Evolutionary conservation across 192 early-diverging fungal genomes (phyloP).

Genomic region (Thoreauomyces humboldtii): DNA sequence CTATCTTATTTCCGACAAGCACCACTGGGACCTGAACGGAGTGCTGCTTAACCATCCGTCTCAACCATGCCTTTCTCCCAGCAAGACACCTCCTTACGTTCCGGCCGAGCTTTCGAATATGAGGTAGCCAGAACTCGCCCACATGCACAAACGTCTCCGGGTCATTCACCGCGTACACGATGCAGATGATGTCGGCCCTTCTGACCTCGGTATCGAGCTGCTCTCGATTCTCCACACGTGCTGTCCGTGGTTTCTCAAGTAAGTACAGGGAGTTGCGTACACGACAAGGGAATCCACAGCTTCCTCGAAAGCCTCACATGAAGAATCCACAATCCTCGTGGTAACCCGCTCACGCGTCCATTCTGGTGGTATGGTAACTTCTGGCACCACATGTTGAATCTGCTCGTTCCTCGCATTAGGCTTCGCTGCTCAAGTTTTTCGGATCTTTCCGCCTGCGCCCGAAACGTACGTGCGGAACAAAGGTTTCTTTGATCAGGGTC

Average conservation of each 20-base stretch:
- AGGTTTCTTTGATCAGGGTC: conserved; percentile 94
- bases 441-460: background rate
- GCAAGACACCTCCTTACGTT: too few relatives aligned
- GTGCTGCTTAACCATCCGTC: too few relatives aligned
- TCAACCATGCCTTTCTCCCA: too few relatives aligned
- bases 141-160: conserved; percentile 82
- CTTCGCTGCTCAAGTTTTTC: background rate
- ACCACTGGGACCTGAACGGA: conserved; percentile 84
- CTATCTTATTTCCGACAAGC: conserved; percentile 91
- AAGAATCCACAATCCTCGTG: conserved; percentile 97
- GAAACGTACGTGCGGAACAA: conserved; percentile 79
- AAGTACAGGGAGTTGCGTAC: background rate
- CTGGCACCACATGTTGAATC: conserved; percentile 98
- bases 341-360: conserved; percentile 95
- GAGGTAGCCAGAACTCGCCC: conserved; percentile 88
- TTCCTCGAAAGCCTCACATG: conserved; percentile 69
- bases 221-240: conserved; percentile 83
- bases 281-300: background rate
- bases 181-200: conserved; percentile 97
- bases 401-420: conserved; percentile 30
- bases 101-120: conserved; percentile 85
- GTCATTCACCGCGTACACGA: conserved; percentile 91
- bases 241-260: conserved; percentile 46
- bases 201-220: conserved; percentile 89
- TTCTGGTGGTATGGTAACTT: conserved; percentile 99